phyloP scores from a whole-genome alignment of 2,329 filamentous ascomycete genomes.

The Biscogniauxia mediterranea region DNA sequence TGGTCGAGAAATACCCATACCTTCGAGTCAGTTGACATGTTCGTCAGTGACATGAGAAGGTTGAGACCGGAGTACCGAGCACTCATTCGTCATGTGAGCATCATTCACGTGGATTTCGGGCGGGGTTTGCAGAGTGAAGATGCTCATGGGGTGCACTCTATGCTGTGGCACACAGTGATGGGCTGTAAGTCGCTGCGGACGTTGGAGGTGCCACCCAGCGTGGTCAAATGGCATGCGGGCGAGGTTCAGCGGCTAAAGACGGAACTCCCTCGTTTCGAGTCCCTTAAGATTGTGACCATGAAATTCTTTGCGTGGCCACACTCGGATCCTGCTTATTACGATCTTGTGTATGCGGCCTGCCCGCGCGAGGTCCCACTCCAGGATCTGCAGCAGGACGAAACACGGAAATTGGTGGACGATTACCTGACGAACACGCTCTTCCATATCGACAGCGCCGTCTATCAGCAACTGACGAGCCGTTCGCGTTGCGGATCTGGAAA shows the following conservation, averaged over 20 bases:
- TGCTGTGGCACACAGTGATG: not conserved
- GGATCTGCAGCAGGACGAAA: not conserved
- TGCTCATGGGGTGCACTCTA: not conserved
- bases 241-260: not conserved
- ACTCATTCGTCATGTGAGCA: not conserved
- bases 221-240: not conserved
- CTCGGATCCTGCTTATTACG: not conserved
- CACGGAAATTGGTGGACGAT: not conserved
- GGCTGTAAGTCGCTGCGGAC: not conserved
- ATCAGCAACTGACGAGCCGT: not conserved
- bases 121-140: not conserved
- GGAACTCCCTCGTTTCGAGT: not conserved
- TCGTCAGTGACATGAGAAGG: not conserved
- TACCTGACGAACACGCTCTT: not conserved
- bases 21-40: not conserved
- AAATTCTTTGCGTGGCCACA: not conserved
- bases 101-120: not conserved
- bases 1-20: not conserved
- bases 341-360: not conserved
- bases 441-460: not conserved
- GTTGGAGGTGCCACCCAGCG: not conserved
- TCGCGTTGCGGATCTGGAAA: not conserved
- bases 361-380: not conserved
- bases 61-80: not conserved
- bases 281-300: not conserved